phyloP scores from a whole-genome alignment of 2,329 filamentous ascomycete genomes.

The Fusarium abutilonis region DNA sequence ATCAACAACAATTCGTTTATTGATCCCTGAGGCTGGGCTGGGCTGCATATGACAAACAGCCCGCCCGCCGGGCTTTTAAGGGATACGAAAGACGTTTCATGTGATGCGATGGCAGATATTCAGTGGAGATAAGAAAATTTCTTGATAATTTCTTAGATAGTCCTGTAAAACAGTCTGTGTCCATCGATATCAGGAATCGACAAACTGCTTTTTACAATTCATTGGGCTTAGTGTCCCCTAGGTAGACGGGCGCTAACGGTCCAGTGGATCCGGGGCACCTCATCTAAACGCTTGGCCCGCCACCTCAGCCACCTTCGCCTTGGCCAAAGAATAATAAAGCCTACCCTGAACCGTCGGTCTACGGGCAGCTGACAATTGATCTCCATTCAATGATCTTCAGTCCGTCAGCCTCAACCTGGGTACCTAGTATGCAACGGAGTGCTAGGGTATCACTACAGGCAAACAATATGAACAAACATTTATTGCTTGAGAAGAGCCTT shows the following conservation, averaged over 20 bases:
- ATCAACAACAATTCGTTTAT: background rate
- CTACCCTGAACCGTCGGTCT: background rate
- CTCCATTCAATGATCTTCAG: conserved; percentile 2
- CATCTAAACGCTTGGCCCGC: background rate
- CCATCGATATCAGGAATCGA: background rate
- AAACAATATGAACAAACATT: conserved; percentile 8
- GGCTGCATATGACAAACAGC: conserved; percentile 2
- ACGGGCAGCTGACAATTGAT: conserved; percentile 14
- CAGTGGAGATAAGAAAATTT: background rate
- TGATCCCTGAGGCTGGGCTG: background rate
- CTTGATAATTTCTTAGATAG: background rate
- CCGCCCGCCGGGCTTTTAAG: background rate
- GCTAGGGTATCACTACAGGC: conserved; percentile 10
- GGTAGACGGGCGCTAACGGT: background rate
- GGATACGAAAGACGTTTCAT: background rate
- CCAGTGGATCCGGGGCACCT: conserved; percentile 16
- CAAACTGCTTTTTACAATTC: background rate
- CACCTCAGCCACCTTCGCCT: too few relatives aligned
- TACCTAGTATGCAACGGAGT: background rate
- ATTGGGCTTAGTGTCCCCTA: conserved; percentile 5
- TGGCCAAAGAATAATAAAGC: too few relatives aligned
- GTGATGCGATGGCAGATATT: background rate
- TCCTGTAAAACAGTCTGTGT: background rate
- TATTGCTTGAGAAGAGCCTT: background rate
- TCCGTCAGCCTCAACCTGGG: conserved; percentile 24